Conservation (phyloP, 2,329 filamentous ascomycete genomes). For the Stagonosporopsis cucurbitacearum region DNA sequence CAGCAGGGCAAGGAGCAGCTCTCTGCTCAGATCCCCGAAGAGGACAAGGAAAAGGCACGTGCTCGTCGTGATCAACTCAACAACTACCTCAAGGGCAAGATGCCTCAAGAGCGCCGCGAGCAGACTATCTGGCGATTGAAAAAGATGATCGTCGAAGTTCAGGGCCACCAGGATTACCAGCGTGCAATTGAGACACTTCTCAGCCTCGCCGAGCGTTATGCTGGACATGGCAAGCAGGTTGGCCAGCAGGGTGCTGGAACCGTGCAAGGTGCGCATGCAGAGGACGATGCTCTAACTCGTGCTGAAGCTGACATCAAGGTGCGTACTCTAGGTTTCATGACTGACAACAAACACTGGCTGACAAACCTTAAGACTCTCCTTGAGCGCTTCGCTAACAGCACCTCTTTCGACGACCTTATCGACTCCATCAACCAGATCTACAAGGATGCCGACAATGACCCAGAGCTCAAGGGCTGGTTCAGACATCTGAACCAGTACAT, state of each 20-base stretch:
- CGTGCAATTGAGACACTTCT: constrained; percentile 89
- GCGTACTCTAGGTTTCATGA: constrained; percentile 52
- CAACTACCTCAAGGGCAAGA: constrained; percentile 82
- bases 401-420: constrained; percentile 85
- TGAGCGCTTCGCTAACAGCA: constrained; percentile 95
- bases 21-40: constrained; percentile 69
- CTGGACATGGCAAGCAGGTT: constrained; percentile 71
- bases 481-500: constrained; percentile 77
- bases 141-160: constrained; percentile 97
- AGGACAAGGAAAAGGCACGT: constrained; percentile 54
- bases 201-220: constrained; percentile 83
- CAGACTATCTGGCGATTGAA: constrained; percentile 91
- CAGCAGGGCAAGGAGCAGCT: constrained; percentile 63
- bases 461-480: constrained; percentile 91
- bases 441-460: constrained; percentile 81
- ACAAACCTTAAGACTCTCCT: constrained; percentile 73
- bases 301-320: constrained; percentile 83
- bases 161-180: constrained; percentile 92
- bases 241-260: constrained; percentile 70
- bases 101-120: constrained; percentile 90
- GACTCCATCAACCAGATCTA: constrained; percentile 86
- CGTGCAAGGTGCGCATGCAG: constrained; percentile 75
- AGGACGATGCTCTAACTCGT: constrained; percentile 66
- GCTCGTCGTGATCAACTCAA: constrained; percentile 61
- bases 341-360: constrained; percentile 55